Evolutionary conservation across 306 rosid species (phyloP).

Genomic region (Fragaria vesca): DNA sequence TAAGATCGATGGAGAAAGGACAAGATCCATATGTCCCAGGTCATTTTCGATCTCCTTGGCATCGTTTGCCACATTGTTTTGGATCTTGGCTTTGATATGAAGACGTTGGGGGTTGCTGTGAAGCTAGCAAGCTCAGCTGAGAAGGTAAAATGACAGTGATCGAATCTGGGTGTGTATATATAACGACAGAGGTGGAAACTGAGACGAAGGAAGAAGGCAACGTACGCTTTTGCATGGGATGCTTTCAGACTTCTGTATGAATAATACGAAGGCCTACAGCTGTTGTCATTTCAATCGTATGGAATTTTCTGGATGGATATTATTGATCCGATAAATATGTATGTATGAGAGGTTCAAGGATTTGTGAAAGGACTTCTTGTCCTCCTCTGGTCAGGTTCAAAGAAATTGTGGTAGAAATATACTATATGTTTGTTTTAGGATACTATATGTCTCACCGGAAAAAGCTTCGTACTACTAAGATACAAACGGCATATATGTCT

Average conservation of each 20-base stretch:
- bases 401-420: background rate
- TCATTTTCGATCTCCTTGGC: background rate
- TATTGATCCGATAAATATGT: background rate
- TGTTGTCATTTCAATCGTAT: background rate
- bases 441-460: no score
- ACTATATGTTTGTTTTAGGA: background rate
- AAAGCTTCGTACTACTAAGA: background rate
- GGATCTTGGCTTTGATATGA: background rate
- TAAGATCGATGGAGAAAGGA: background rate
- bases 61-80: background rate
- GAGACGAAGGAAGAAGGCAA: background rate
- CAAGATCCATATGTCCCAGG: background rate
- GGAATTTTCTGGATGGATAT: background rate
- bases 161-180: background rate
- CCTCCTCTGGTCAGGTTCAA: background rate
- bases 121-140: background rate
- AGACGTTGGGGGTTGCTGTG: background rate
- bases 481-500: background rate
- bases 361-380: background rate
- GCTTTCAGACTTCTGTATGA: background rate
- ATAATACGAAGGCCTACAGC: background rate
- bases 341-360: background rate
- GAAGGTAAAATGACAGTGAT: background rate
- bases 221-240: constrained; percentile 12
- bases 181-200: constrained; percentile 1